Evolutionary conservation across 352 stramenopile genomes (phyloP), one percentile per base, ranked within the genome.

Genomic region (Phytophthora europaea): DNA sequence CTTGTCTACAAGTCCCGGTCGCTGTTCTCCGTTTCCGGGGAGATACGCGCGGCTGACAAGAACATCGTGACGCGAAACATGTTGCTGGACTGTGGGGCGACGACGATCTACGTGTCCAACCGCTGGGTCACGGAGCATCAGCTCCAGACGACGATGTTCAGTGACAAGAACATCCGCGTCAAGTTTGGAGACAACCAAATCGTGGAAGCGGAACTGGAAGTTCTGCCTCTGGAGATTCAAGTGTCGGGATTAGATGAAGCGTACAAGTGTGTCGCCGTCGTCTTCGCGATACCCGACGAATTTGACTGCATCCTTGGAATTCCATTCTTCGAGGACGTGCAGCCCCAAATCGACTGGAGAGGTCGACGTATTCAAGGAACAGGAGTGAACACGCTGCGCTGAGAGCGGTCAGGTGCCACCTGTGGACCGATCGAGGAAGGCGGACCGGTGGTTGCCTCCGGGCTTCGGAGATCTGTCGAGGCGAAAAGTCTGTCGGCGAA

Each of bases 301-400:
- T n/a, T n/a, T n/a, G n/a, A n/a, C n/a, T n/a, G n/a, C n/a, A n/a
- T n/a, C n/a, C n/a, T n/a, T n/a, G n/a, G n/a, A n/a, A n/a, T n/a
- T n/a, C n/a, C n/a, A n/a, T n/a, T n/a, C n/a, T n/a, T n/a, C n/a
- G n/a, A n/a, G n/a, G n/a, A n/a, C n/a, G n/a, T n/a, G n/a, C n/a
- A n/a, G n/a, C 45, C 28, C 60, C 12, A 12, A 43, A 60, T 67
- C 5, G 60, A 60, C 48, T 60, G 60, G 60, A 60, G 33, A 67
- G 33, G 20, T 60, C 48, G 60, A 31, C 18, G 18, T 22, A 66
- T 66, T n/a, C n/a, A n/a, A n/a, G n/a, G n/a, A n/a, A n/a, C n/a
- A n/a, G n/a, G n/a, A n/a, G n/a, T n/a, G n/a, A n/a, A n/a, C n/a
- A n/a, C n/a, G n/a, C n/a, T n/a, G n/a, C n/a, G n/a, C n/a, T n/a